phyloP scores from a whole-genome alignment of 768 basidiomycete species.

The Suillus decipiens region DNA sequence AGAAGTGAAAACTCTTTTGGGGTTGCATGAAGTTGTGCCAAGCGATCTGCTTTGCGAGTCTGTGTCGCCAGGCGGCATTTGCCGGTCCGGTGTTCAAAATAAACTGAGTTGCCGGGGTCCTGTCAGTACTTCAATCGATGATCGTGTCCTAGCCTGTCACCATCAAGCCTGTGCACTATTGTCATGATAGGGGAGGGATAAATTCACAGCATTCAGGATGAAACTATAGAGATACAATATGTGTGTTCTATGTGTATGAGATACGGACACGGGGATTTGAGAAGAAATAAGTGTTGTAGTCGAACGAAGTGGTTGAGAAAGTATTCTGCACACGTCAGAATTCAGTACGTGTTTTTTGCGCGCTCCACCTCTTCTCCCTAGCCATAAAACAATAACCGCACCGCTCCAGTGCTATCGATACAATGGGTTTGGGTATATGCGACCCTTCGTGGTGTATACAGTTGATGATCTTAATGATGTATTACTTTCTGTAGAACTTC shows the following conservation, averaged over 20 bases:
- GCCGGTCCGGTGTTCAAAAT: conserved; percentile 28
- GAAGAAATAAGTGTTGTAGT: conserved; percentile 10
- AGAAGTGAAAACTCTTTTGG: neutral
- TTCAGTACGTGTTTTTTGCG: neutral
- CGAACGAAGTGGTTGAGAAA: conserved; percentile 7
- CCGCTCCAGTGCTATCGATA: conserved; percentile 26
- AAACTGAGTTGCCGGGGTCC: neutral
- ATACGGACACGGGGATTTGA: conserved; percentile 24
- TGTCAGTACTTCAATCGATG: neutral
- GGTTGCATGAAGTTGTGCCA: conserved; percentile 2
- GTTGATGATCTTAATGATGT: conserved; percentile 9
- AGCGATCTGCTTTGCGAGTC: neutral
- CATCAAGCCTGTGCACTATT: conserved; percentile 5
- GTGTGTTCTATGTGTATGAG: conserved; percentile 20
- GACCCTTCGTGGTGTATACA: conserved; percentile 13
- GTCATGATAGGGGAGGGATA: conserved; percentile 7
- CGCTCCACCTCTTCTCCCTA: conserved; percentile 8
- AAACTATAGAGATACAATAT: conserved; percentile 24
- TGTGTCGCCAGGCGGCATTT: conserved; percentile 23
- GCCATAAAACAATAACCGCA: conserved; percentile 11
- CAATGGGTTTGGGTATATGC: conserved; percentile 17
- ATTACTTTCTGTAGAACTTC: conserved; percentile 37
- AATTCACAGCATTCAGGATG: conserved; percentile 11
- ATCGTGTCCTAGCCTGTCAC: neutral
- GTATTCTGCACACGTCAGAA: conserved; percentile 12